These are phyloP conservation scores for Phytophthora macrochlamydospora DNA, from an alignment of 352 stramenopile genomes.

Conservation along the genomic window DNA sequence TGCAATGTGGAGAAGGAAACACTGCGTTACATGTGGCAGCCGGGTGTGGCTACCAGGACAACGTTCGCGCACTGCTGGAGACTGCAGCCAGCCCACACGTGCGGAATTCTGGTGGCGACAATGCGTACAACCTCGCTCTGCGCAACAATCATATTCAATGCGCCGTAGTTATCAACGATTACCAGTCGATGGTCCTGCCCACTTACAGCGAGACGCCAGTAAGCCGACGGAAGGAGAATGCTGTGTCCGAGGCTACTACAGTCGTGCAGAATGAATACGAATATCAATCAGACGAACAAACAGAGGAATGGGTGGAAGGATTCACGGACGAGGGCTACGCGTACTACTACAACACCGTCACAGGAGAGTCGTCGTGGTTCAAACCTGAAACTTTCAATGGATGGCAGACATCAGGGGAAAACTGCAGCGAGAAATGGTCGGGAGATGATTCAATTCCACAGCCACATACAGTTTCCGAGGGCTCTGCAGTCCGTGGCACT, in stretches of 20 bases:
- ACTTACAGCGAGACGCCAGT: conserved; percentile 2
- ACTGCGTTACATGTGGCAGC: conserved; percentile 68
- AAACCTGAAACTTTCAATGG: conserved; percentile 13
- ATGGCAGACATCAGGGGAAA: background rate
- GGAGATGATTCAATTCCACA: conserved; percentile 15
- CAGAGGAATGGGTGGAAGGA: conserved; percentile 45
- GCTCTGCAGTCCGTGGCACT: conserved; percentile 6
- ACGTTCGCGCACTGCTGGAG: conserved; percentile 55
- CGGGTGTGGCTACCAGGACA: conserved; percentile 59
- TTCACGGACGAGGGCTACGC: conserved; percentile 54
- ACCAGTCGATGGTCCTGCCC: conserved; percentile 32
- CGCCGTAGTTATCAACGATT: conserved; percentile 57
- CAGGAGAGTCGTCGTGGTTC: conserved; percentile 65
- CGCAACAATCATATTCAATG: conserved; percentile 65
- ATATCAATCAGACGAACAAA: background rate
- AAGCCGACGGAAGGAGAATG: conserved; percentile 4
- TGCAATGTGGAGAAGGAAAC: conserved; percentile 56
- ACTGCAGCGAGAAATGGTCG: conserved; percentile 4
- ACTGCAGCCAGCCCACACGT: conserved; percentile 60
- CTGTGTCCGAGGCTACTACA: conserved; percentile 5
- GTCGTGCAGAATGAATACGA: background rate
- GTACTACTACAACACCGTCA: conserved; percentile 75
- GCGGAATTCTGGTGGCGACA: conserved; percentile 44
- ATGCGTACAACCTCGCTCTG: conserved; percentile 58
- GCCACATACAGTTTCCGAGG: conserved; percentile 2